phyloP scores from a whole-genome alignment of 1,284 basidiomycete species.

The Cutaneotrichosporon daszewskae region DNA sequence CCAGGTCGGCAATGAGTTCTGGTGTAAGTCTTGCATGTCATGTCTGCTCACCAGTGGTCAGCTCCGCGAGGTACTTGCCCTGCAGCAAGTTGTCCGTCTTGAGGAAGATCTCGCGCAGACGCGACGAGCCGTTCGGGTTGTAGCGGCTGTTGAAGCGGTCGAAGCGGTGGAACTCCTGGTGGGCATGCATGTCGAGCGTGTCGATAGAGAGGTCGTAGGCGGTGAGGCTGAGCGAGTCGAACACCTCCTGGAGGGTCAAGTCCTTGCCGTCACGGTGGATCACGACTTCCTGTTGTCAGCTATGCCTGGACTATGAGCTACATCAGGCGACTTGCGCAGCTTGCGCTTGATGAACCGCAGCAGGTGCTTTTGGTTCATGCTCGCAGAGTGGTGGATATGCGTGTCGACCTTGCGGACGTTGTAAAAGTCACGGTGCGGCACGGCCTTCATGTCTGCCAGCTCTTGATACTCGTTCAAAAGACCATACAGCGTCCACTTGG shows the following conservation, averaged over 20 bases:
- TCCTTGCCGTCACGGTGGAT: slow-evolving; percentile 89
- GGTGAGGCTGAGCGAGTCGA: slow-evolving; percentile 87
- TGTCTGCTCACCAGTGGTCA: slow-evolving; percentile 67
- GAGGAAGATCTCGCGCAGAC: slow-evolving; percentile 93
- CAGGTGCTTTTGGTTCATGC: slow-evolving; percentile 99
- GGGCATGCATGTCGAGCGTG: slow-evolving; percentile 98
- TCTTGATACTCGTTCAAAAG: slow-evolving; percentile 93
- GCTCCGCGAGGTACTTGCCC: slow-evolving; percentile 89
- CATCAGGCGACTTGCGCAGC: slow-evolving; percentile 54
- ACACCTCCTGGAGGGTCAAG: slow-evolving; percentile 87
- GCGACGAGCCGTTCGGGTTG: slow-evolving; percentile 67
- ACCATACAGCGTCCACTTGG: slow-evolving; percentile 92
- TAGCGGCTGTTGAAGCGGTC: slow-evolving; percentile 77
- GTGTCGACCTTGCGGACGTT: slow-evolving; percentile 98
- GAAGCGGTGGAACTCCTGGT: slow-evolving; percentile 92
- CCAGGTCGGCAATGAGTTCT: slow-evolving; percentile 95
- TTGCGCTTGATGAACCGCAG: slow-evolving; percentile 98
- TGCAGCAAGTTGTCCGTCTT: slow-evolving; percentile 95
- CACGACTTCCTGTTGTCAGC: slow-evolving; percentile 70
- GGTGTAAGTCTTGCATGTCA: slow-evolving; percentile 6
- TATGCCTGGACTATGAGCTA: slow-evolving; percentile 16
- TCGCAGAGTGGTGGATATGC: slow-evolving; percentile 96
- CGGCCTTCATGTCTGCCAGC: slow-evolving; percentile 88
- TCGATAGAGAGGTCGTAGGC: slow-evolving; percentile 99
- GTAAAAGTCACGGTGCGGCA: slow-evolving; percentile 78